A percentile compares a stretch with the other conserved stretches of the same genome.
Evolutionary conservation across 768 basidiomycete genomes (phyloP).

Genomic region (Asterophora parasitica): DNA sequence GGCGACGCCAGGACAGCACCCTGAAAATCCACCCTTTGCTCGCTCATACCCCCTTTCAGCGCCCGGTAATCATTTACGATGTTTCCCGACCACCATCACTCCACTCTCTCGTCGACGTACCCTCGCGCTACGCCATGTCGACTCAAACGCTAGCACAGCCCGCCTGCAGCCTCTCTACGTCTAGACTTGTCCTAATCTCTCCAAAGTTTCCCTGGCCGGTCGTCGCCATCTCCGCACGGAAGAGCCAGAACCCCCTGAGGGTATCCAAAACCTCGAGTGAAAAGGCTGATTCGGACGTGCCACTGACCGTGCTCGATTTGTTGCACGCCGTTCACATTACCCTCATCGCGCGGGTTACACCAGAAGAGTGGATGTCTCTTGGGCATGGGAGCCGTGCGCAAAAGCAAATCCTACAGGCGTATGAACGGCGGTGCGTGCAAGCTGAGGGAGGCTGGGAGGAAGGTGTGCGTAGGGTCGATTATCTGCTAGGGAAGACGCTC

Average conservation of each 20-base stretch:
- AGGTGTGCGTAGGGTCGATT: constrained; percentile 66
- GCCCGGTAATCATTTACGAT: constrained; percentile 7
- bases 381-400: constrained; percentile 53
- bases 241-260: not conserved
- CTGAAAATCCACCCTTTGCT: constrained; percentile 7
- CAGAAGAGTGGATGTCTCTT: constrained; percentile 60
- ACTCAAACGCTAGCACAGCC: constrained; percentile 7
- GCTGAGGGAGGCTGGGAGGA: constrained; percentile 64
- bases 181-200: constrained; percentile 5
- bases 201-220: constrained; percentile 12
- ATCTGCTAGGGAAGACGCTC: constrained; percentile 55
- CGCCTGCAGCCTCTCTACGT: constrained; percentile 9
- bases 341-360: constrained; percentile 51
- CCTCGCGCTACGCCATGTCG: not conserved
- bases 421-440: constrained; percentile 55
- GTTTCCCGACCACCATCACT: constrained; percentile 8
- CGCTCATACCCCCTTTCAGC: constrained; percentile 1
- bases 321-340: constrained; percentile 55
- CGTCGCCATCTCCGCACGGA: constrained; percentile 4
- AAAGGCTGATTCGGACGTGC: constrained; percentile 12
- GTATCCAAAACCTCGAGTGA: no score
- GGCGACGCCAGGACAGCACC: constrained; percentile 2
- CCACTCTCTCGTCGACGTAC: constrained; percentile 3
- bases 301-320: constrained; percentile 60
- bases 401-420: constrained; percentile 54